Evolutionary conservation across 2,329 filamentous ascomycete species (phyloP), one percentile per base, ranked within the genome.

Genomic region (Pyricularia sp.): DNA sequence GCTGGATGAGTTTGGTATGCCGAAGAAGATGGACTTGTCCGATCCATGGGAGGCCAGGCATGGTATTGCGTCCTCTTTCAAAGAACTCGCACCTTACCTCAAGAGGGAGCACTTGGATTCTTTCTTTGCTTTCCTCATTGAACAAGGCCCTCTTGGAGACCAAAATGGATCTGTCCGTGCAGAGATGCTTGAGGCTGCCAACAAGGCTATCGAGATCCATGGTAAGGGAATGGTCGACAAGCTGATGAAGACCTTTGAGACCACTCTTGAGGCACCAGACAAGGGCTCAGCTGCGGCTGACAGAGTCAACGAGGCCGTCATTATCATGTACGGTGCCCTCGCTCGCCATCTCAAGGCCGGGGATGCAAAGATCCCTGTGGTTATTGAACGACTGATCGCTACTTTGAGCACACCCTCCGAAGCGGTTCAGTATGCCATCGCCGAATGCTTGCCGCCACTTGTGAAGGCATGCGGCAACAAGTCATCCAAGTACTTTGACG

Each of bases 351-450:
- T 99, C 70, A 88, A 91, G 73, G 80, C 88, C 9, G 93, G 93
- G n/a, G 95, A 99, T 77, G 81, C 88, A 72, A 94, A 96, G 74
- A 88, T 98, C 66, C 93, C 94, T 0, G 89, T 91, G 69, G 95
- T 99, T 64, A 90, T 99, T 67, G 90, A 94, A 73, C 88, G 93
- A 71, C 84, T 99, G 26, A 84, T 99, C 69, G 88, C 89, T 26
- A 97, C 96, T 7, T 83, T 99, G 64, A 95, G 91, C 77, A 98
- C 94, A 14, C 95, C 95, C 31, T 98, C 95, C 0, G 95, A 99
- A 79, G 94, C 92, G 20, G 95, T 99, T 1, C 95, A 99, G 78
- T 97, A 95, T 77, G 95, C 95, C 65, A 94, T 98, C 70, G 93
- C 96, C 3, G 92, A 95, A 75, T 99, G 95, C 74, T 83, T 99